Conservation (phyloP, 2,329 filamentous ascomycete species). For the Sphaceloma murrayae region DNA sequence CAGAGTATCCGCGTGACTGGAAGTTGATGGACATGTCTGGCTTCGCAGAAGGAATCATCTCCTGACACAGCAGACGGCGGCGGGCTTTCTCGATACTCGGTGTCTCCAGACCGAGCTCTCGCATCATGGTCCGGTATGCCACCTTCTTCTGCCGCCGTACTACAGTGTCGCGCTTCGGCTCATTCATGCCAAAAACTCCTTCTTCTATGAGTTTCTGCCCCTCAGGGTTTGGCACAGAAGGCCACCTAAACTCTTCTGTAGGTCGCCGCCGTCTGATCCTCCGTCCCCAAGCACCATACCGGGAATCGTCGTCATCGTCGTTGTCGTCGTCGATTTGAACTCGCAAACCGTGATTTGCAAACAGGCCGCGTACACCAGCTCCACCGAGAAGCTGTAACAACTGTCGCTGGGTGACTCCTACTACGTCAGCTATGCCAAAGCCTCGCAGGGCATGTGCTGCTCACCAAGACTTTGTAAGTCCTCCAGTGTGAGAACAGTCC, state of each 20-base stretch:
- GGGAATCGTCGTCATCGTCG: conserved; percentile 33
- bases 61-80: conserved; percentile 57
- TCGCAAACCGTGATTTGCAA: conserved; percentile 30
- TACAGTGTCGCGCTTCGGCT: conserved; percentile 31
- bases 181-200: conserved; percentile 66
- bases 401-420: conserved; percentile 39
- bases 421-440: conserved; percentile 17
- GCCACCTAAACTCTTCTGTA: conserved; percentile 48
- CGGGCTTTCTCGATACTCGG: conserved; percentile 49
- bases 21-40: conserved; percentile 86
- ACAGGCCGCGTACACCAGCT: conserved; percentile 44
- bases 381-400: conserved; percentile 47
- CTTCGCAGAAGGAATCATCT: conserved; percentile 64
- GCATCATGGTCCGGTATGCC: conserved; percentile 62
- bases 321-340: conserved; percentile 29
- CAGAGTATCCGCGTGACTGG: conserved; percentile 78
- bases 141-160: conserved; percentile 51
- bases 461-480: conserved; percentile 22
- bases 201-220: conserved; percentile 72
- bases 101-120: conserved; percentile 65
- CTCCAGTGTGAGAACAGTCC: conserved; percentile 12
- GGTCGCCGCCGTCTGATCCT: conserved; percentile 41
- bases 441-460: neutral
- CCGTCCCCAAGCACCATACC: conserved; percentile 33
- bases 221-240: conserved; percentile 72